Base-by-base conservation (phyloP, 73 alveolate genomes). In the Paramecium caudatum region DNA sequence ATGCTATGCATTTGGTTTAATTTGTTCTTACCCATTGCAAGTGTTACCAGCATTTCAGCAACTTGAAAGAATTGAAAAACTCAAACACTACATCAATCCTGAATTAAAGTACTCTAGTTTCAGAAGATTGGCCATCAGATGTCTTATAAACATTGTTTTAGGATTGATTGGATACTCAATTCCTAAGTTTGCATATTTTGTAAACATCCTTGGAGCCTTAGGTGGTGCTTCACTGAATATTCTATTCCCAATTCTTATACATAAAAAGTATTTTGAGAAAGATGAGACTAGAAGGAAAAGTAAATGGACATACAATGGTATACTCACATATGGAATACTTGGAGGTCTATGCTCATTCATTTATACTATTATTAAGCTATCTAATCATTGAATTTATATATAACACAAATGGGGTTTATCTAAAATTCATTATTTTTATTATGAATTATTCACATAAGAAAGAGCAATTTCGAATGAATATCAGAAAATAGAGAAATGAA, bases 311-410 rank as follows among this genome's bases (percentile, higher is more conserved):
- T 37, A 21, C 5, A 9, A 39, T 74, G 47, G 88, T 15, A 41
- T 45, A 15, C 23, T 41, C 1, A 16, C 68, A 19, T 74, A 16
- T 23, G 69, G 88, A 45, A 43, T 74, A 0, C 16, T 19, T 74
- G 88, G 88, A 41, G 88, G 88, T 3, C 32, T 74, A 12, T 74
- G 88, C 32, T 37, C 88, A 74, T 74, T 74, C 32, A 43, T 74
- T 27, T 74, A 74, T 16, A 74, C 55, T 74, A 36, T 74, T 39
- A 25, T 74, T 21, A 74, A 74, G 32, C 43, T 74, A 39, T 21
- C 32, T 21, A 39, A 23, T 36, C 55, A 33, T 65, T 65, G 83
- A 65, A 49, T 55, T 55, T 27, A 27, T 55, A 55, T 55, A 12
- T 7, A 12, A 55, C n/a, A n/a, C n/a, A 39, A 39, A 39, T 5